These are phyloP conservation scores for Colletotrichum siamense DNA, from an alignment of 2,329 filamentous ascomycete genomes.

Conservation along the genomic window DNA sequence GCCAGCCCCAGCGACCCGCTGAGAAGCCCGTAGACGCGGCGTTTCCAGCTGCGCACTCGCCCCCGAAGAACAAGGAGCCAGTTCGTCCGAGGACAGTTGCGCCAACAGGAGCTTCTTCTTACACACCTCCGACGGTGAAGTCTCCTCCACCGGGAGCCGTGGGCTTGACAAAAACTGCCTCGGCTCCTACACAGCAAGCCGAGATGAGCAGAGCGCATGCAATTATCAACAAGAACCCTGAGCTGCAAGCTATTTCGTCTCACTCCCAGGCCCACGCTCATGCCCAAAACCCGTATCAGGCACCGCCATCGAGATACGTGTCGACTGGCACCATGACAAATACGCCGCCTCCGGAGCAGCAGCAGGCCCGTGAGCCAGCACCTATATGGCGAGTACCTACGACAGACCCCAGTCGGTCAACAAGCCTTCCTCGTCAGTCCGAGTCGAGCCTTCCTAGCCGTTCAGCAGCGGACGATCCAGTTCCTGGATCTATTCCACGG, in stretches of 20 bases:
- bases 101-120: slow-evolving; percentile 30
- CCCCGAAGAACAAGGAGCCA: slow-evolving; percentile 8
- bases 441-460: slow-evolving; percentile 17
- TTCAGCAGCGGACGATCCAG: slow-evolving; percentile 25
- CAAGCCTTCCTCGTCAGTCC: slow-evolving; percentile 31
- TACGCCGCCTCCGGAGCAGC: slow-evolving; percentile 59
- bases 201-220: slow-evolving; percentile 66
- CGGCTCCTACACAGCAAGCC: slow-evolving; percentile 45
- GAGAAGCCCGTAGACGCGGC: slow-evolving; percentile 85
- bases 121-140: slow-evolving; percentile 30
- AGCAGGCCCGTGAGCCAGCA: slow-evolving; percentile 39
- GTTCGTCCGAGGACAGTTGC: slow-evolving; percentile 20
- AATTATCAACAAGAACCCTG: slow-evolving; percentile 68
- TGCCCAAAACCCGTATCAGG: slow-evolving; percentile 20
- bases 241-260: slow-evolving; percentile 62
- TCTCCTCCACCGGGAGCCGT: slow-evolving; percentile 20
- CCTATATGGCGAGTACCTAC: slow-evolving; percentile 25
- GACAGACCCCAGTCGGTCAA: slow-evolving; percentile 29
- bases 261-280: slow-evolving; percentile 38
- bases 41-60: slow-evolving; percentile 56
- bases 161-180: slow-evolving; percentile 37
- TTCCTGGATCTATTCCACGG: slow-evolving; percentile 17
- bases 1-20: slow-evolving; percentile 70
- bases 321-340: slow-evolving; percentile 82
- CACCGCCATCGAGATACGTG: slow-evolving; percentile 41